Percentiles rank a stretch among this genome's conserved stretches.
These are phyloP conservation scores for Entomophthora muscae DNA, from an alignment of 371 early-diverging fungal species.

Conservation along the genomic window DNA sequence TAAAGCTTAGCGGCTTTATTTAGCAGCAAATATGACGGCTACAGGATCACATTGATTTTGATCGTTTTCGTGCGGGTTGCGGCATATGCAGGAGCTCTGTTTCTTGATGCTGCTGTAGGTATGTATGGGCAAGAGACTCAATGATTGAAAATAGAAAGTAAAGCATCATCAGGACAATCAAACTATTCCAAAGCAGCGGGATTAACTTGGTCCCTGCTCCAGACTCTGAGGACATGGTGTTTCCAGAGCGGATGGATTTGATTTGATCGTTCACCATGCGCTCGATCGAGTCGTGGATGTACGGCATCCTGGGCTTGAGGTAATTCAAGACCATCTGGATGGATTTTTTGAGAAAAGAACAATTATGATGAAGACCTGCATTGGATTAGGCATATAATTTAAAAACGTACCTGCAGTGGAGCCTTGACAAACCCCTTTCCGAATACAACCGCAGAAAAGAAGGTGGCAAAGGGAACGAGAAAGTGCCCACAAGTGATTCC, in stretches of 20 bases:
- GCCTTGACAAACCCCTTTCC: slow-evolving; percentile 82
- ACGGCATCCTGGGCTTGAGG: slow-evolving; percentile 24
- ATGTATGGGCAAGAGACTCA: slow-evolving; percentile 45
- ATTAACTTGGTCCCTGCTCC: slow-evolving; percentile 16
- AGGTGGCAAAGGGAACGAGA: slow-evolving; percentile 70
- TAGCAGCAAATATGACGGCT: too few species aligned
- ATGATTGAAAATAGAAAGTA: slow-evolving; percentile 67
- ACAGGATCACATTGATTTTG: neutral
- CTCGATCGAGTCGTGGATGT: slow-evolving; percentile 24
- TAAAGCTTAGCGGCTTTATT: too few species aligned
- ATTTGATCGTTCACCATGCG: slow-evolving; percentile 27
- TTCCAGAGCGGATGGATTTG: slow-evolving; percentile 16
- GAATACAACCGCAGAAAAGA: slow-evolving; percentile 81
- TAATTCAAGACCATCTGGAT: slow-evolving; percentile 26
- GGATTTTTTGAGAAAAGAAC: slow-evolving; percentile 50
- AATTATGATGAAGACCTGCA: slow-evolving; percentile 7
- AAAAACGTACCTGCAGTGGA: slow-evolving; percentile 39
- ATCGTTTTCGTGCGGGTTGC: neutral
- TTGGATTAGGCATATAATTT: neutral
- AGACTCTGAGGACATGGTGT: neutral
- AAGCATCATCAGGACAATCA: slow-evolving; percentile 56
- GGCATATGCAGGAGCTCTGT: neutral
- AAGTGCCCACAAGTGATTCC: slow-evolving; percentile 87
- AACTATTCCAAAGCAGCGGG: slow-evolving; percentile 50
- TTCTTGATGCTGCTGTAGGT: neutral